phyloP scores from a whole-genome alignment of 2,329 filamentous ascomycete species.

The Sporothrix pseudoabietina region DNA sequence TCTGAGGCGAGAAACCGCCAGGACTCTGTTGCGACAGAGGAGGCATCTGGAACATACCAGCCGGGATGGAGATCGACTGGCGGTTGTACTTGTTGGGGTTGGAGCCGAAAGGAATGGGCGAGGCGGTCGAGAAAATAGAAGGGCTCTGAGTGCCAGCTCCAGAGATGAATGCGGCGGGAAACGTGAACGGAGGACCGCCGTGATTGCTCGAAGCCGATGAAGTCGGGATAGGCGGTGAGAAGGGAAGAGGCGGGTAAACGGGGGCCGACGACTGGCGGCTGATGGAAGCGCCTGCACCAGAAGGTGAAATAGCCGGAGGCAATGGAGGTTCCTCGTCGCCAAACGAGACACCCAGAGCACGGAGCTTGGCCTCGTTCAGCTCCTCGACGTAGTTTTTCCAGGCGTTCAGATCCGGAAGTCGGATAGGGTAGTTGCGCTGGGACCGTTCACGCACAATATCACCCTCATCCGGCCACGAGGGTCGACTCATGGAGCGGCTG shows the following conservation, averaged over 20 bases:
- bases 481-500: slow-evolving; percentile 63
- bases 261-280: slow-evolving; percentile 68
- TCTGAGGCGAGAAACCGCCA: slow-evolving; percentile 60
- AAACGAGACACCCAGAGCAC: slow-evolving; percentile 83
- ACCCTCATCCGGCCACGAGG: slow-evolving; percentile 65
- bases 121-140: slow-evolving; percentile 65
- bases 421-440: slow-evolving; percentile 59
- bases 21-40: slow-evolving; percentile 58
- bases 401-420: slow-evolving; percentile 68
- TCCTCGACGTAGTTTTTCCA: slow-evolving; percentile 79
- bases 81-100: slow-evolving; percentile 67
- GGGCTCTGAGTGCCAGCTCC: slow-evolving; percentile 56
- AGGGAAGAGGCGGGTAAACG: slow-evolving; percentile 73
- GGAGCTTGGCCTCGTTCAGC: slow-evolving; percentile 86
- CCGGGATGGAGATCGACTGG: slow-evolving; percentile 70
- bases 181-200: slow-evolving; percentile 57
- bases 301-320: slow-evolving; percentile 65
- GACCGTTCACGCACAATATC: slow-evolving; percentile 61
- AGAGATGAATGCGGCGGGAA: slow-evolving; percentile 58
- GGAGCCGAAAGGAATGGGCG: slow-evolving; percentile 66
- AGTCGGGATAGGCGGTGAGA: slow-evolving; percentile 80
- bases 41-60: slow-evolving; percentile 65
- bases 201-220: slow-evolving; percentile 76
- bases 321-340: slow-evolving; percentile 70
- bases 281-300: slow-evolving; percentile 55